Evolutionary conservation across 2,329 filamentous ascomycete genomes (phyloP).

Genomic region (Trichoderma oligosporum): DNA sequence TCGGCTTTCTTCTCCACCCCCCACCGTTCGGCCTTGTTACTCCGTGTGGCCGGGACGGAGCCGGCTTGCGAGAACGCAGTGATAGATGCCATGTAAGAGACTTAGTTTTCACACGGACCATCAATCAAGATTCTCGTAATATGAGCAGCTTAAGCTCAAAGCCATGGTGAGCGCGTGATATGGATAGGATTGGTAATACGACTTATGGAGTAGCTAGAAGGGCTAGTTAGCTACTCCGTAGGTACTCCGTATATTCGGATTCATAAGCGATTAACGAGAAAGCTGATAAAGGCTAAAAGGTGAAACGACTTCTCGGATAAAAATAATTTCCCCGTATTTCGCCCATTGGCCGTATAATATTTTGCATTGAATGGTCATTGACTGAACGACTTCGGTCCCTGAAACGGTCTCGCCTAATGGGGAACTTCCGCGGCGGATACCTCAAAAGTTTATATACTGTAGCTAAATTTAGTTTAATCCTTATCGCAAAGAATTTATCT

Average conservation of each 20-base stretch:
- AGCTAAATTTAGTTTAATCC: neutral
- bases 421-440: conserved; percentile 14
- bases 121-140: too few species aligned
- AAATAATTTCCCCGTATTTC: conserved; percentile 3
- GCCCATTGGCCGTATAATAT: conserved; percentile 8
- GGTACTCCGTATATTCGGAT: too few species aligned
- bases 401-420: conserved; percentile 11
- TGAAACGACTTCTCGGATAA: too few species aligned
- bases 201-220: too few species aligned
- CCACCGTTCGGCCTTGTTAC: too few species aligned
- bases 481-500: neutral
- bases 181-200: conserved; percentile 11
- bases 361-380: neutral
- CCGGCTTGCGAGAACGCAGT: too few species aligned
- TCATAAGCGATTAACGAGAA: too few species aligned
- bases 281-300: conserved; percentile 2
- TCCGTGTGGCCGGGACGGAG: neutral
- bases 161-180: conserved; percentile 4
- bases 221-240: too few species aligned
- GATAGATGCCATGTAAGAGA: neutral
- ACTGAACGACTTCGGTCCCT: conserved; percentile 1
- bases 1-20: conserved; percentile 5
- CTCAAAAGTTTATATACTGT: neutral
- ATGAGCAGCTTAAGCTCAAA: neutral
- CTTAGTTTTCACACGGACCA: neutral